A percentile compares a stretch with the other conserved stretches of the same genome.
These are phyloP conservation scores for Trichoderma sp. DNA, from an alignment of 2,329 filamentous ascomycete genomes.

Conservation along the genomic window DNA sequence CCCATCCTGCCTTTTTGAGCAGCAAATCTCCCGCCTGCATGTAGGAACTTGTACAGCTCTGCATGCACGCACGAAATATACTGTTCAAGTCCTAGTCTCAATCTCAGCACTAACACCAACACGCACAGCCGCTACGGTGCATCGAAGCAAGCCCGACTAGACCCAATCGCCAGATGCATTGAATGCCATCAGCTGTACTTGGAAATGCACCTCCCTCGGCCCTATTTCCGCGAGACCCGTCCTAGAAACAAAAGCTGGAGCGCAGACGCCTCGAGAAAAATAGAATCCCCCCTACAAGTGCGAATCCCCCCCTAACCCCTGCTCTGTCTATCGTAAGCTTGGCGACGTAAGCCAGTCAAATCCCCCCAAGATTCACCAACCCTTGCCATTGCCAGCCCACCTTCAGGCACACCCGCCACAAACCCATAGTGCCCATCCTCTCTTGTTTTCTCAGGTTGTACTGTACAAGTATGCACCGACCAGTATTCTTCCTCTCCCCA, in stretches of 20 bases:
- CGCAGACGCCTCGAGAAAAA: neutral
- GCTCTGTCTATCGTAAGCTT: neutral
- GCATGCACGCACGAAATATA: neutral
- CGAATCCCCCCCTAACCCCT: neutral
- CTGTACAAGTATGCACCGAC: neutral
- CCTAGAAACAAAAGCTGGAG: neutral
- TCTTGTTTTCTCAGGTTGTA: neutral
- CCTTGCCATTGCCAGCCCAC: neutral
- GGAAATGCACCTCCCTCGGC: neutral
- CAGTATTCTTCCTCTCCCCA: neutral
- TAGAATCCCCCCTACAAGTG: neutral
- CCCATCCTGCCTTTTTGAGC: conserved; percentile 6
- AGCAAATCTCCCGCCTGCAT: neutral
- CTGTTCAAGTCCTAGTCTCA: neutral
- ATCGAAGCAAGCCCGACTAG: neutral
- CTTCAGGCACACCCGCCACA: neutral
- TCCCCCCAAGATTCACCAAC: neutral
- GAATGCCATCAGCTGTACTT: neutral
- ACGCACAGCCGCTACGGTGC: neutral
- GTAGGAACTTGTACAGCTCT: neutral
- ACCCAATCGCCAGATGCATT: neutral
- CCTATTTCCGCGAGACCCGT: neutral
- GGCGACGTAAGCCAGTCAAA: neutral
- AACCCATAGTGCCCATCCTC: neutral
- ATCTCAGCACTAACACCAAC: neutral